Percentiles rank a stretch among this genome's conserved stretches.
Conservation (phyloP, 2,329 filamentous ascomycete genomes). For the Botryotinia narcissicola region DNA sequence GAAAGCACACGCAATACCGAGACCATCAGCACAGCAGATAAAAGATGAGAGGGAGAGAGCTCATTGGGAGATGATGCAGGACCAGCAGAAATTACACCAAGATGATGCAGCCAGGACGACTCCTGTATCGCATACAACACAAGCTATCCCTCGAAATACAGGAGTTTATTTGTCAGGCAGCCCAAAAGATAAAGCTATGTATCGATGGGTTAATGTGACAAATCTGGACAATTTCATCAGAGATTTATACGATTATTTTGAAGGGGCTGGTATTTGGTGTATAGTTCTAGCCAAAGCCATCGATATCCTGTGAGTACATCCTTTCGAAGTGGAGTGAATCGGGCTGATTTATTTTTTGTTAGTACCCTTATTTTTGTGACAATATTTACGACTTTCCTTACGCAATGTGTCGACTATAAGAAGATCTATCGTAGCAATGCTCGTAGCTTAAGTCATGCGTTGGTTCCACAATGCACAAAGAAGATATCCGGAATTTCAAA, state of each 20-base stretch:
- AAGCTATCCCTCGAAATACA: conserved; percentile 49
- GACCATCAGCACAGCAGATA: conserved; percentile 45
- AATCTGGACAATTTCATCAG: conserved; percentile 68
- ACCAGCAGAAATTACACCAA: conserved; percentile 50
- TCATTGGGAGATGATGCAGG: conserved; percentile 55
- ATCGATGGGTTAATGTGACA: conserved; percentile 69
- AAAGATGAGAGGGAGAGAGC: conserved; percentile 36
- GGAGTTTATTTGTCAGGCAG: conserved; percentile 48
- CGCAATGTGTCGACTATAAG: conserved; percentile 66
- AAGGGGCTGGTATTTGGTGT: conserved; percentile 66
- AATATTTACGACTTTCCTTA: conserved; percentile 65
- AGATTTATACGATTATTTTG: conserved; percentile 68
- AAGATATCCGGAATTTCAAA: conserved; percentile 42
- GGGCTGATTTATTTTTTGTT: conserved; percentile 24
- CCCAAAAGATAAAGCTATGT: conserved; percentile 66
- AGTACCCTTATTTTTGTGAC: conserved; percentile 66
- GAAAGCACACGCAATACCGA: conserved; percentile 40
- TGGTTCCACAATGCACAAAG: conserved; percentile 58
- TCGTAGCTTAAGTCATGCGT: conserved; percentile 47
- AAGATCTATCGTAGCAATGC: conserved; percentile 50
- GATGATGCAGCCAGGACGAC: conserved; percentile 34
- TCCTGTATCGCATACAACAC: conserved; percentile 15
- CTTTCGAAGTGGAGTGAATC: neutral
- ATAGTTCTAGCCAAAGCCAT: conserved; percentile 59
- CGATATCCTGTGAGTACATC: conserved; percentile 52